Base-by-base conservation (phyloP, 805 yeast genomes). In the Lachancea meyersii region DNA sequence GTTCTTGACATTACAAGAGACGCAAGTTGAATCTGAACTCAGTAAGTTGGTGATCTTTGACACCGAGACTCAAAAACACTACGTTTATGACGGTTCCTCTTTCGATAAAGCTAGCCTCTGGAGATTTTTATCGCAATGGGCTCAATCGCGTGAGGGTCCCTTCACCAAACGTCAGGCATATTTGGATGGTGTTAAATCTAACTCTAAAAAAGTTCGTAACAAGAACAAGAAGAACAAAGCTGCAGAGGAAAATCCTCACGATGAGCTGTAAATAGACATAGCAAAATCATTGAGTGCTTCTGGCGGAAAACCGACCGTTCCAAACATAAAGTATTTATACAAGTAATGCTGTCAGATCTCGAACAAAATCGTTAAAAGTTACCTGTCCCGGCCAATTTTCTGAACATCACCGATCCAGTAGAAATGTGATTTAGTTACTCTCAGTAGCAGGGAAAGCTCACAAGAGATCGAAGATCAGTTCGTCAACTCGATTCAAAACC, bases 101-200 rank as follows among this genome's bases (percentile, higher is more conserved):
- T 45, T 63, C 16, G 44, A 50, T 6, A 63, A 61, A 41, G 30
- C 27, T 4, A 48, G 40, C 3, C 49, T 67, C 8, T 45, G 59
- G 9, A 45, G 54, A 20, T 58, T 54, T 37, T 42, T 65, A 5
- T 20, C 31, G 2, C 40, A 53, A 40, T 43, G 41, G 41, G 44
- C 40, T n/a, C 5, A 32, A 35, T n/a, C 65, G 70, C 48, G 31
- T 33, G 65, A 59, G 45, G 65, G 70, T 10, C 61, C 68, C 17
- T 44, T 53, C 20, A 59, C 64, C 38, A 48, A 50, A 17, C 56
- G 62, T 24, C 44, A 50, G 10, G 43, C 46, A 6, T 52, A 45
- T 27, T 38, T 63, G 16, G 46, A 51, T 9, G 19, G 27, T 13
- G 10, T 60, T 9, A 57, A 52, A 40, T 36, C 27, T 7, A 22